Percentiles rank a stretch among this genome's conserved stretches.
These are phyloP conservation scores for Tylopilus vinaceipallidus DNA, from an alignment of 768 basidiomycete species.

Conservation along the genomic window DNA sequence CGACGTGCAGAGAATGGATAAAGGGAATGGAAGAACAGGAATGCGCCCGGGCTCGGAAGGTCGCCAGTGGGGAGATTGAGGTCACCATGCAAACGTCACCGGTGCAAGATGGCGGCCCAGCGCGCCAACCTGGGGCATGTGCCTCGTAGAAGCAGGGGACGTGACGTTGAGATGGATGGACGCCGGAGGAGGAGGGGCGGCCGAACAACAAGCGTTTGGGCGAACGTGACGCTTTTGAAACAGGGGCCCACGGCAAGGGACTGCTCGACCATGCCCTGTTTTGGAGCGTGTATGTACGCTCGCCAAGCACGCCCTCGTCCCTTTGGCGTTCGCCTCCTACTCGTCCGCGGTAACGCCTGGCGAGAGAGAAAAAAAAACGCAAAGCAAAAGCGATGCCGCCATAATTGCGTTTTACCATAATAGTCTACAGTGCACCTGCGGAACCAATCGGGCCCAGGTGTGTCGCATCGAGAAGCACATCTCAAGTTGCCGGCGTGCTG, in stretches of 20 bases:
- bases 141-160: not conserved
- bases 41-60: not conserved
- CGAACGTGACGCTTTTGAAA: no score
- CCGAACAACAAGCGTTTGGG: no score
- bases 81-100: constrained; percentile 7
- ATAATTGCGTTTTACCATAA: constrained; percentile 28
- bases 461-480: no score
- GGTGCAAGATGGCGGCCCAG: no score
- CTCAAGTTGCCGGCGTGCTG: constrained; percentile 11
- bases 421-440: not conserved
- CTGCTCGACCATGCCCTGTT: not conserved
- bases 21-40: not conserved
- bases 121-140: no score
- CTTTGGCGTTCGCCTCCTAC: not conserved
- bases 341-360: constrained; percentile 19
- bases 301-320: not conserved
- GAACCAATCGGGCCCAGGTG: not conserved
- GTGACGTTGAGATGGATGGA: not conserved
- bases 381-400: constrained; percentile 21
- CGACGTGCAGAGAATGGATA: constrained; percentile 4
- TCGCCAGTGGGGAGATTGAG: constrained; percentile 1
- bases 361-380: not conserved
- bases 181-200: not conserved
- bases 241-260: constrained; percentile 1
- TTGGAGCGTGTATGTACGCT: not conserved